phyloP scores from a whole-genome alignment of 176 grass and related monocot genomes.

The Olyra latifolia region DNA sequence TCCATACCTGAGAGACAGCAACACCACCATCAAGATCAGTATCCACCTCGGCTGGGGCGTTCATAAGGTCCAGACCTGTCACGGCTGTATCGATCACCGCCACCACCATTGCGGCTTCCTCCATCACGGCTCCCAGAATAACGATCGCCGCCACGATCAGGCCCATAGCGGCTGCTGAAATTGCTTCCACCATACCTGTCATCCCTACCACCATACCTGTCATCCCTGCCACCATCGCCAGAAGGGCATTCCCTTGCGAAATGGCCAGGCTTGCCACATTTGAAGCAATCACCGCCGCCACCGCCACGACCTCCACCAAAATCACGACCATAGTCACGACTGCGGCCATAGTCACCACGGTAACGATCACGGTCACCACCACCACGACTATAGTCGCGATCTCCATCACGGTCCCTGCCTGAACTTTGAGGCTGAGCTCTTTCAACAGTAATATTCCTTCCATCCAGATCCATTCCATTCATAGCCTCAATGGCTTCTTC shows the following conservation, averaged over 20 bases:
- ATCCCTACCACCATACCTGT: slow-evolving; percentile 49
- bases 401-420: slow-evolving; percentile 48
- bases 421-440: slow-evolving; percentile 59
- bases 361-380: slow-evolving; percentile 27
- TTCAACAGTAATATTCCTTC: slow-evolving; percentile 60
- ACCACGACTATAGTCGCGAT: slow-evolving; percentile 37
- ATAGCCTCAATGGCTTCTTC: slow-evolving; percentile 61
- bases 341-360: slow-evolving; percentile 21
- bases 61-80: slow-evolving; percentile 60
- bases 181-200: slow-evolving; percentile 48
- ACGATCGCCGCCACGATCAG: slow-evolving; percentile 49
- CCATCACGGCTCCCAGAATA: slow-evolving; percentile 52
- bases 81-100: slow-evolving; percentile 44
- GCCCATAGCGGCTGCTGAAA: slow-evolving; percentile 45
- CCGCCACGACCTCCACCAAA: slow-evolving; percentile 56
- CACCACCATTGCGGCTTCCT: slow-evolving; percentile 43
- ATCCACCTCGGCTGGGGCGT: slow-evolving; percentile 41
- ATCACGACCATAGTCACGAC: slow-evolving; percentile 42
- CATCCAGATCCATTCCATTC: slow-evolving; percentile 69
- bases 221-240: slow-evolving; percentile 62
- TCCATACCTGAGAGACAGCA: slow-evolving; percentile 36
- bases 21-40: slow-evolving; percentile 32
- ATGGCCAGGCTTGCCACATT: slow-evolving; percentile 63
- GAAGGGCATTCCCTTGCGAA: slow-evolving; percentile 69
- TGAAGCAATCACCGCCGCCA: slow-evolving; percentile 51